These are phyloP conservation scores for Bombardia bombarda DNA, from an alignment of 495 filamentous ascomycete species.

Conservation along the genomic window DNA sequence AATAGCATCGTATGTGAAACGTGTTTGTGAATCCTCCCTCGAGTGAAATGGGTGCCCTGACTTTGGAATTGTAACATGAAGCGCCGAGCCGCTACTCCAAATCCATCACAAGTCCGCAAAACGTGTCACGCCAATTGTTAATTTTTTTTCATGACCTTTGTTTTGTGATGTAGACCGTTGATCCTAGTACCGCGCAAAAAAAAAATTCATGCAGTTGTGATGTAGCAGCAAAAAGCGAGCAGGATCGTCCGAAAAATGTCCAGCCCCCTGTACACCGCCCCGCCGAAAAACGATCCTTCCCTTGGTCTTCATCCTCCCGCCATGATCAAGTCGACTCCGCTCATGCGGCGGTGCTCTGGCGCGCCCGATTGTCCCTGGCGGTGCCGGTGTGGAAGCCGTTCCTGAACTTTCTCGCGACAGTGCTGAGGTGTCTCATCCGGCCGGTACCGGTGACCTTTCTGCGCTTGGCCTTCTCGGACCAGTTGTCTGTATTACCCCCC, in stretches of 20 bases:
- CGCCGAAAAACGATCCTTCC: constrained; percentile 24
- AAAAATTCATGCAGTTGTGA: constrained; percentile 17
- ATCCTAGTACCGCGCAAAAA: constrained; percentile 21
- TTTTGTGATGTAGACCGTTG: constrained; percentile 20
- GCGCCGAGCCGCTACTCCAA: too few species aligned
- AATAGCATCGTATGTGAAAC: too few species aligned
- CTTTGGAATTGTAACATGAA: too few species aligned
- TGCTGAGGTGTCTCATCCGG: constrained; percentile 86
- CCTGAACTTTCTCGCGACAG: constrained; percentile 79
- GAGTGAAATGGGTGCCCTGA: too few species aligned
- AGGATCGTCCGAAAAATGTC: constrained; percentile 18
- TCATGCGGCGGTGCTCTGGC: constrained; percentile 22
- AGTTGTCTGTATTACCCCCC: constrained; percentile 64
- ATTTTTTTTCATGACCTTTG: constrained; percentile 26
- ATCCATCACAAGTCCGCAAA: too few species aligned
- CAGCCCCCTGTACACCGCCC: constrained; percentile 24
- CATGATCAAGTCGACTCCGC: constrained; percentile 12
- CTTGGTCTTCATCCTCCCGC: constrained; percentile 11
- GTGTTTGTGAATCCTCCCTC: too few species aligned
- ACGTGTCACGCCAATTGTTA: too few species aligned
- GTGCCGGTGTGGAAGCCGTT: constrained; percentile 91
- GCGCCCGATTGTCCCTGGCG: constrained; percentile 77
- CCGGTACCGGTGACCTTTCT: constrained; percentile 98
- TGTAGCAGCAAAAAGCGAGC: constrained; percentile 20
- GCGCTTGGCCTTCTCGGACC: constrained; percentile 98